Evolutionary conservation across 306 rosid genomes (phyloP).

Genomic region (Inga laurina): DNA sequence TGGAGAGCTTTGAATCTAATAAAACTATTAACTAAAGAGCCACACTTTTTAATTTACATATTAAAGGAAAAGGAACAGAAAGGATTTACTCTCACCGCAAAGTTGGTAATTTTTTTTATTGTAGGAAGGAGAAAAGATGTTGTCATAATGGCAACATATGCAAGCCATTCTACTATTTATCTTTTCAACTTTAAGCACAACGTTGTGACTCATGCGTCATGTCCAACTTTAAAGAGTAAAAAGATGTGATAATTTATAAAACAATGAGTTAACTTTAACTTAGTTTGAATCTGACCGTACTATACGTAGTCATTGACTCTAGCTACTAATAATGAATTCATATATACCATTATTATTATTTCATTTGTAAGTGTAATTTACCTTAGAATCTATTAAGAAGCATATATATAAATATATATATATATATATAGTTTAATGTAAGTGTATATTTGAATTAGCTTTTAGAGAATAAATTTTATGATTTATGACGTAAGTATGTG

Average conservation of each 20-base stretch:
- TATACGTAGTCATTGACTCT: neutral
- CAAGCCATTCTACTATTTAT: neutral
- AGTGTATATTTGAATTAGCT: too few relatives aligned
- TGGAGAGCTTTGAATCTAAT: too few relatives aligned
- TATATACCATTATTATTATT: neutral
- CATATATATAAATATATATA: too few relatives aligned
- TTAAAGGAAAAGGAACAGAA: neutral
- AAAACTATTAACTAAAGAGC: too few relatives aligned
- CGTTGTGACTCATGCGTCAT: neutral
- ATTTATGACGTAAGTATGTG: too few relatives aligned
- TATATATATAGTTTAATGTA: too few relatives aligned
- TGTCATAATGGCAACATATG: slow-evolving; percentile 44
- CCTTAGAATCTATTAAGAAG: neutral
- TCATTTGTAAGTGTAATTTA: neutral
- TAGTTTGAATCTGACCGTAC: neutral
- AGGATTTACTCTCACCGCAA: neutral
- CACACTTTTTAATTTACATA: too few relatives aligned
- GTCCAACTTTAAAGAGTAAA: neutral
- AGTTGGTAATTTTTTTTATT: neutral
- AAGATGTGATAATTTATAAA: neutral
- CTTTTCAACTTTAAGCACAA: neutral
- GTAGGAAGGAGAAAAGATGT: slow-evolving; percentile 20
- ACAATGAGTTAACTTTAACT: neutral
- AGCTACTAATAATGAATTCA: neutral
- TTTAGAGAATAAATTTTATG: too few relatives aligned